Conservation (phyloP, 306 rosid species). For the Lotus japonicus region DNA sequence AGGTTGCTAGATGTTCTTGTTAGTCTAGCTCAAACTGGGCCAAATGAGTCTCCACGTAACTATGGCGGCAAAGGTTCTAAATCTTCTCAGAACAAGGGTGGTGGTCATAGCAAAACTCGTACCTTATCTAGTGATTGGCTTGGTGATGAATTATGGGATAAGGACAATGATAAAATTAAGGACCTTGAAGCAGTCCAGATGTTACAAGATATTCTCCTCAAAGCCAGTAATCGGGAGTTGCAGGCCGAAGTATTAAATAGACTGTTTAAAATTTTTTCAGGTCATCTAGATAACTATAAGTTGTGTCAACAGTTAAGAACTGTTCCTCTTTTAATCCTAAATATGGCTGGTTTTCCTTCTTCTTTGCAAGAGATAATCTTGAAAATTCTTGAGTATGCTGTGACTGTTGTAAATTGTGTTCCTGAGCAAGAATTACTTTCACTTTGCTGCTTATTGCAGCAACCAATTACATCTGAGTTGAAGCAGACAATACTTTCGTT, state of each 20-base stretch:
- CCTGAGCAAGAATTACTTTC: slow-evolving; percentile 99
- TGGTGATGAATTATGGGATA: slow-evolving; percentile 88
- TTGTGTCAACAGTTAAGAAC: slow-evolving; percentile 93
- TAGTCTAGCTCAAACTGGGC: slow-evolving; percentile 89
- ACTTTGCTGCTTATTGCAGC: slow-evolving; percentile 97
- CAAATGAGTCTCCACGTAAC: slow-evolving; percentile 47
- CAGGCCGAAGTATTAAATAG: slow-evolving; percentile 97
- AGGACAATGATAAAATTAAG: slow-evolving; percentile 79
- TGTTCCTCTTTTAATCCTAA: slow-evolving; percentile 92
- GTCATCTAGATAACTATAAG: slow-evolving; percentile 90
- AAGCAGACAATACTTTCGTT: slow-evolving; percentile 88
- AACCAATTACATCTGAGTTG: slow-evolving; percentile 81
- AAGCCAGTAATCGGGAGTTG: slow-evolving; percentile 71
- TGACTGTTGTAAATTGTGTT: slow-evolving; percentile 95
- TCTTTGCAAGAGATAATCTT: slow-evolving; percentile 82
- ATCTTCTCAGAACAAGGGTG: slow-evolving; percentile 59
- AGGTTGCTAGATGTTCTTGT: slow-evolving; percentile 98
- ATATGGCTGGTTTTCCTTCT: slow-evolving; percentile 88
- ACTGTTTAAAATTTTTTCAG: slow-evolving; percentile 90
- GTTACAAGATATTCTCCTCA: slow-evolving; percentile 97
- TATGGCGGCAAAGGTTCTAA: slow-evolving; percentile 60
- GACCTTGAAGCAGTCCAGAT: slow-evolving; percentile 99
- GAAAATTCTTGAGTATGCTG: slow-evolving; percentile 99
- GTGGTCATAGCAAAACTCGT: slow-evolving; percentile 58
- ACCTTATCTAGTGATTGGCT: slow-evolving; percentile 67